Evolutionary conservation across 768 basidiomycete species (phyloP).

Genomic region (Podaxis sp.): DNA sequence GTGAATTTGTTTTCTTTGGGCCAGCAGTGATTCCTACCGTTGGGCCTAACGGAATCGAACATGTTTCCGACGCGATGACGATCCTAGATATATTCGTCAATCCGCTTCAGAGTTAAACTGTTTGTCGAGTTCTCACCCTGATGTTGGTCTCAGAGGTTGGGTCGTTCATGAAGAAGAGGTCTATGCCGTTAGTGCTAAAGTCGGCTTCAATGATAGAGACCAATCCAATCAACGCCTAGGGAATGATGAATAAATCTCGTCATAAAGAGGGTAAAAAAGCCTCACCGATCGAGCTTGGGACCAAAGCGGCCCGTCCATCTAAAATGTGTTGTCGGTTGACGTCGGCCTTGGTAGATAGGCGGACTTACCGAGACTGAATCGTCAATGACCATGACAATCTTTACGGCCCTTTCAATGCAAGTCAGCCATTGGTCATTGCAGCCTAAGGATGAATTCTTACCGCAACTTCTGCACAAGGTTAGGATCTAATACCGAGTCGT

Average conservation of each 20-base stretch:
- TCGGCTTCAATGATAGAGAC: slow-evolving; percentile 10
- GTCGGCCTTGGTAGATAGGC: not conserved
- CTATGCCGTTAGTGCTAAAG: slow-evolving; percentile 7
- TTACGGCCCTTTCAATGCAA: slow-evolving; percentile 15
- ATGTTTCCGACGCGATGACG: slow-evolving; percentile 13
- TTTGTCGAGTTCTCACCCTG: not conserved
- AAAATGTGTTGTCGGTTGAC: not conserved
- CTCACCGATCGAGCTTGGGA: slow-evolving; percentile 18
- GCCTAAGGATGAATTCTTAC: not conserved
- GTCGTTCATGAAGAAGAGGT: slow-evolving; percentile 13
- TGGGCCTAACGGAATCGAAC: slow-evolving; percentile 16
- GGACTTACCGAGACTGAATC: slow-evolving; percentile 21
- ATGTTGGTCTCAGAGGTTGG: slow-evolving; percentile 8
- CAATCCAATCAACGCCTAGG: slow-evolving; percentile 8
- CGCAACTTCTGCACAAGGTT: slow-evolving; percentile 7
- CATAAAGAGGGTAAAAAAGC: not conserved
- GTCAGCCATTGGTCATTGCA: not conserved
- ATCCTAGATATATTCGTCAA: slow-evolving; percentile 6
- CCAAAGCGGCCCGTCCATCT: slow-evolving; percentile 23
- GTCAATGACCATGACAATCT: slow-evolving; percentile 22
- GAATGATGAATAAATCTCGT: not conserved
- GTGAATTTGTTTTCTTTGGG: not conserved
- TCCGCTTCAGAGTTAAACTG: not conserved
- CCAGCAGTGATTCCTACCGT: slow-evolving; percentile 6
- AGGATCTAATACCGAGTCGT: not conserved